Conservation (phyloP, 257 asterid species). For the Solanum dulcamara region DNA sequence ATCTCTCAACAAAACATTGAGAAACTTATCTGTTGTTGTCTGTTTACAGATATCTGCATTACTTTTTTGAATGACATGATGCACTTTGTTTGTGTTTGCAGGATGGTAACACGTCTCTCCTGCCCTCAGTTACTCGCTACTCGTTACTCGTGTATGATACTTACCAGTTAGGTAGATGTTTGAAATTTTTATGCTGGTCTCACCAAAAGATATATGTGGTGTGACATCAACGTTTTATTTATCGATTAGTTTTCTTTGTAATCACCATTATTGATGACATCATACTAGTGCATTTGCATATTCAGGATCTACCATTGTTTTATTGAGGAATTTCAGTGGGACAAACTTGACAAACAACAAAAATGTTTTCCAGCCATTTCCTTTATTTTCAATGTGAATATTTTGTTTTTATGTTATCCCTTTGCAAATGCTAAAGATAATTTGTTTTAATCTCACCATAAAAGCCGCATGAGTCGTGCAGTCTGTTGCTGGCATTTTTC, state of each 20-base stretch:
- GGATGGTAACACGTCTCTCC: background rate
- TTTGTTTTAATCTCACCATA: background rate
- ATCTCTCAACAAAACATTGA: background rate
- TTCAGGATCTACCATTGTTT: background rate
- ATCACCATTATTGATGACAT: background rate
- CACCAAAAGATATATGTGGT: background rate
- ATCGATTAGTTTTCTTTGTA: background rate
- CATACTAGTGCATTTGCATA: background rate
- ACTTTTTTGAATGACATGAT: background rate
- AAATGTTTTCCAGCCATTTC: background rate
- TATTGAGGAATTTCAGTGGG: background rate
- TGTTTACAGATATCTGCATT: background rate
- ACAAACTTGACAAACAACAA: background rate
- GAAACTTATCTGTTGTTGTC: background rate
- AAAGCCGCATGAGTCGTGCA: background rate
- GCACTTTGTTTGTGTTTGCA: background rate
- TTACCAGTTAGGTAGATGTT: background rate
- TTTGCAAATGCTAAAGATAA: background rate
- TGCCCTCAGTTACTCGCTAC: background rate
- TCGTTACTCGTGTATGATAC: background rate
- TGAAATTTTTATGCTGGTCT: background rate
- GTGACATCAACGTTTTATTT: background rate
- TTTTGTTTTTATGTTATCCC: background rate
- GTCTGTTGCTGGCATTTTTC: background rate
- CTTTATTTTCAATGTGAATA: background rate